phyloP scores from a whole-genome alignment of 179 eudicot genomes.

The Silene coronaria region DNA sequence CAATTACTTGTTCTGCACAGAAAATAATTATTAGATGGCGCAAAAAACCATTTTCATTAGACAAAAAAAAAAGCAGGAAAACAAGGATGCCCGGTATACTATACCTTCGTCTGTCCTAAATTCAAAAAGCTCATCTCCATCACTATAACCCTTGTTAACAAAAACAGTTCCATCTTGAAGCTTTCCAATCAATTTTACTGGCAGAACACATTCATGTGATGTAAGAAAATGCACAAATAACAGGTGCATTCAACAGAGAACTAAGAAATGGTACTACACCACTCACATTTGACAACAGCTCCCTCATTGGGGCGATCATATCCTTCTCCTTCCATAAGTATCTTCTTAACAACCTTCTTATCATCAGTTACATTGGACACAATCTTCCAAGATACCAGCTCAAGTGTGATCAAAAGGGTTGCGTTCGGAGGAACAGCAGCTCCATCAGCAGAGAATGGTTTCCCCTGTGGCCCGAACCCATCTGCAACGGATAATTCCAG shows the following conservation, averaged over 20 bases:
- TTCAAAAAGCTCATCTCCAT: constrained; percentile 48
- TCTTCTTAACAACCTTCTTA: constrained; percentile 51
- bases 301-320: constrained; percentile 53
- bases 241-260: not conserved
- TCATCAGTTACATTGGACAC: constrained; percentile 53
- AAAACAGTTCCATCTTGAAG: constrained; percentile 69
- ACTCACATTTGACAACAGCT: constrained; percentile 37
- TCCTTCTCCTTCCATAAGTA: constrained; percentile 57
- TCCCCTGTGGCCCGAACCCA: constrained; percentile 58
- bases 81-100: not conserved
- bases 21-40: not conserved
- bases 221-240: not conserved
- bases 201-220: not conserved
- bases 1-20: constrained; percentile 52
- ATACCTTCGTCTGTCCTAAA: constrained; percentile 84
- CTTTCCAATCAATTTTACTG: constrained; percentile 81
- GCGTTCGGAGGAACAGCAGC: constrained; percentile 52
- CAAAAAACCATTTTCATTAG: not conserved
- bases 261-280: not conserved
- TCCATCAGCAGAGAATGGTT: constrained; percentile 32
- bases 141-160: constrained; percentile 54
- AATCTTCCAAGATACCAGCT: constrained; percentile 58
- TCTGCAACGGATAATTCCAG: constrained; percentile 28
- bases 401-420: constrained; percentile 38
- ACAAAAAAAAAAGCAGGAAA: not conserved